phyloP scores from a whole-genome alignment of 352 stramenopile genomes.

The Phytophthora megakarya region DNA sequence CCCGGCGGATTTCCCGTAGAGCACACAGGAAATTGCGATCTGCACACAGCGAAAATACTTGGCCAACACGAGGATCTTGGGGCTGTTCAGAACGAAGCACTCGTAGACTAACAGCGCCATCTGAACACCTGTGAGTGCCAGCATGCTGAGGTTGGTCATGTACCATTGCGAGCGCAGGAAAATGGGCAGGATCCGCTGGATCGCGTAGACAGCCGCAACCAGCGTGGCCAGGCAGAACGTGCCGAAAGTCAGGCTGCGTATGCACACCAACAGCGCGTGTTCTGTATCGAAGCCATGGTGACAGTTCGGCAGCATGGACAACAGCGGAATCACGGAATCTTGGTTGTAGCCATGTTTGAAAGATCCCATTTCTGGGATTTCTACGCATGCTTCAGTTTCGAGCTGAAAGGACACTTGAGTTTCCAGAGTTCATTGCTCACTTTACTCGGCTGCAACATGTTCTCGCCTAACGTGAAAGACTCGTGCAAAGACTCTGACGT shows the following conservation, averaged over 20 bases:
- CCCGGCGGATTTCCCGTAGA: slow-evolving; percentile 72
- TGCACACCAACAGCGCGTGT: slow-evolving; percentile 52
- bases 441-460: slow-evolving; percentile 14
- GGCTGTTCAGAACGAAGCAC: slow-evolving; percentile 62
- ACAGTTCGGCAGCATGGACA: slow-evolving; percentile 71
- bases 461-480: slow-evolving; percentile 15
- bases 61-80: slow-evolving; percentile 63
- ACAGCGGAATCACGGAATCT: no score
- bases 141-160: slow-evolving; percentile 62
- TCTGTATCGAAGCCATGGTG: slow-evolving; percentile 43
- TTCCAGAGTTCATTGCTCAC: background rate
- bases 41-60: slow-evolving; percentile 80
- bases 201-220: slow-evolving; percentile 43
- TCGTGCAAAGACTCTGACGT: slow-evolving; percentile 18
- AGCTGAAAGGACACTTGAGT: slow-evolving; percentile 4
- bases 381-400: slow-evolving; percentile 11
- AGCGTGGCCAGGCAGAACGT: slow-evolving; percentile 60
- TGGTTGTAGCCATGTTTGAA: background rate
- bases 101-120: slow-evolving; percentile 72
- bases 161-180: slow-evolving; percentile 66
- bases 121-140: slow-evolving; percentile 58
- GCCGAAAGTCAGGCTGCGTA: slow-evolving; percentile 67
- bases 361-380: slow-evolving; percentile 16
- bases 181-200: slow-evolving; percentile 58
- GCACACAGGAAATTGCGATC: slow-evolving; percentile 66